Percentiles rank a stretch among this genome's conserved stretches.
These are phyloP conservation scores for California macrophylla DNA, from an alignment of 441 rosid genomes.

Conservation along the genomic window DNA sequence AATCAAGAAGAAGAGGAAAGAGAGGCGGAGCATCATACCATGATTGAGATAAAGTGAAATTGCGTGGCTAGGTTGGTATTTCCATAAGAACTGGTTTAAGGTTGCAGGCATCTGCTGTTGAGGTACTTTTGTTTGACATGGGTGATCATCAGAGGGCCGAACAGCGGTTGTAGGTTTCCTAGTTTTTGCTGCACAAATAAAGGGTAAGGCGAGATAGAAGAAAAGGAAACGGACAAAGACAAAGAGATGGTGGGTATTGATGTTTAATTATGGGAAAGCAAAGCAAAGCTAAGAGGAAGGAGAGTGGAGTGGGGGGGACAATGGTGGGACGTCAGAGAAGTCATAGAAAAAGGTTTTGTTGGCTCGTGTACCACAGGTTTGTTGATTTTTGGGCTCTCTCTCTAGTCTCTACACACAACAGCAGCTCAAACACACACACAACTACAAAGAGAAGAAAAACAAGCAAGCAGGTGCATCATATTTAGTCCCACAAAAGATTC, in stretches of 20 bases:
- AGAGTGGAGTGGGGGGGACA: constrained; percentile 30
- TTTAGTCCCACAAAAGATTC: constrained; percentile 24
- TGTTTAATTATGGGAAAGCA: constrained; percentile 49
- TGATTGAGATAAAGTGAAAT: background rate
- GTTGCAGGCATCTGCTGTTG: constrained; percentile 19
- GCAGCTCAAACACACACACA: too few species aligned
- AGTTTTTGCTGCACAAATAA: constrained; percentile 15
- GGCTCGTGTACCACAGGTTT: background rate
- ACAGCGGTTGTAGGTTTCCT: constrained; percentile 11
- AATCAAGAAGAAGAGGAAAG: background rate
- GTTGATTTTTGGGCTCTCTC: constrained; percentile 6
- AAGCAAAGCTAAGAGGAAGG: constrained; percentile 35
- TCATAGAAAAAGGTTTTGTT: constrained; percentile 28
- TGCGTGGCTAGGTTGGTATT: constrained; percentile 11
- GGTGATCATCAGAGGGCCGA: constrained; percentile 24
- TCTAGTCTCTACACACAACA: background rate
- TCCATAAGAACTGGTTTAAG: constrained; percentile 18
- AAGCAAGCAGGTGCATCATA: background rate
- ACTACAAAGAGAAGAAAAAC: background rate
- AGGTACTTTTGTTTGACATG: constrained; percentile 11
- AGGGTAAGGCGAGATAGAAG: constrained; percentile 17
- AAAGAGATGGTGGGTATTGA: constrained; percentile 4
- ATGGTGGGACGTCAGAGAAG: constrained; percentile 46
- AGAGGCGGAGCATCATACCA: constrained; percentile 18
- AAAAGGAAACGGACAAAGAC: background rate